Evolutionary conservation across 2,329 filamentous ascomycete genomes (phyloP).

Genomic region (Sporothrix schenckii): DNA sequence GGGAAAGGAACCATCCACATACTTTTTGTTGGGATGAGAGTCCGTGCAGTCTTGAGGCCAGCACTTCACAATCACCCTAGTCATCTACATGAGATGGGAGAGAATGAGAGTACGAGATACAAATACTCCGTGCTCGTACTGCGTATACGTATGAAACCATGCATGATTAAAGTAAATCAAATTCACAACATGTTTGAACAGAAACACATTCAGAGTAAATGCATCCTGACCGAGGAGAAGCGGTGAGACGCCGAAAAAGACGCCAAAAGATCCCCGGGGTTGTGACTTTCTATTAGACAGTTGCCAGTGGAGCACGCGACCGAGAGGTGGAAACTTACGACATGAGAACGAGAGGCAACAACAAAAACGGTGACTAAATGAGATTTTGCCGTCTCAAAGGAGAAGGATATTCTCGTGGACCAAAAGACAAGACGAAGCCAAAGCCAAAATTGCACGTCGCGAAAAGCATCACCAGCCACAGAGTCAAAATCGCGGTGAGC

Average conservation of each 20-base stretch:
- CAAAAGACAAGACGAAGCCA: not conserved
- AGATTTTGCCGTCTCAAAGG: not conserved
- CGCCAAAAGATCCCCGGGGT: slow-evolving; percentile 10
- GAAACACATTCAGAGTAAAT: not conserved
- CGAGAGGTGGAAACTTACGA: slow-evolving; percentile 17
- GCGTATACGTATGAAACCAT: too few species aligned
- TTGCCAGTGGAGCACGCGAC: not conserved
- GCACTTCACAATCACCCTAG: not conserved
- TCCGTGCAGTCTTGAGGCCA: not conserved
- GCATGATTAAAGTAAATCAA: too few species aligned
- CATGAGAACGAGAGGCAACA: not conserved
- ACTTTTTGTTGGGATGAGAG: slow-evolving; percentile 16
- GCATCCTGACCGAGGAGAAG: slow-evolving; percentile 2
- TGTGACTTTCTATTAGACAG: not conserved
- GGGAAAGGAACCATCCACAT: not conserved
- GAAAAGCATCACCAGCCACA: slow-evolving; percentile 7
- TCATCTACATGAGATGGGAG: not conserved
- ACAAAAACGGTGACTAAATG: slow-evolving; percentile 17
- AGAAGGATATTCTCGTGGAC: not conserved
- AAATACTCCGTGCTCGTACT: too few species aligned
- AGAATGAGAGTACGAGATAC: not conserved
- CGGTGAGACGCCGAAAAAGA: slow-evolving; percentile 22
- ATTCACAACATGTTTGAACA: not conserved
- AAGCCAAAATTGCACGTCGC: not conserved
- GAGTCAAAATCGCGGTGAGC: slow-evolving; percentile 9